Evolutionary conservation across 345 rosid genomes (phyloP).

Genomic region (Gossypium thurberi): DNA sequence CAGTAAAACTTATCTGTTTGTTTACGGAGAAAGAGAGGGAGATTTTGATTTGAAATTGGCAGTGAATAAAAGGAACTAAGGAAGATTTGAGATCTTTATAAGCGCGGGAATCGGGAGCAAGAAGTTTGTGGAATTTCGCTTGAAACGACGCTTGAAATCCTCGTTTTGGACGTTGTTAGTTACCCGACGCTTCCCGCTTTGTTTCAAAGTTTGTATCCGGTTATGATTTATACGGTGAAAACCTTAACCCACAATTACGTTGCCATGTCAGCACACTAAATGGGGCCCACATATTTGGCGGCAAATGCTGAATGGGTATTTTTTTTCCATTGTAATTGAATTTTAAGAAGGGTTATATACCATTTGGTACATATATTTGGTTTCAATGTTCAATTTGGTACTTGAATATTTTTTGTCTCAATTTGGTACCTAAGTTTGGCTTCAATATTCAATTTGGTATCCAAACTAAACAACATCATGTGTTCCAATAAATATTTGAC

Average conservation of each 20-base stretch:
- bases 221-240: neutral
- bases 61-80: neutral
- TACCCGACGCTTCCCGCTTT: neutral
- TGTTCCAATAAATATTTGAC: too few species aligned
- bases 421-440: too few species aligned
- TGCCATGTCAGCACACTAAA: neutral
- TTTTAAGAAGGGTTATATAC: too few species aligned
- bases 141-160: neutral
- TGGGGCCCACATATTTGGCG: neutral
- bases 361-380: too few species aligned
- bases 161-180: neutral
- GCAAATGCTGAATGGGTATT: neutral
- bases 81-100: constrained; percentile 11
- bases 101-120: constrained; percentile 37
- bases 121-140: neutral
- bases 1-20: constrained; percentile 6
- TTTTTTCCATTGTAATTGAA: too few species aligned
- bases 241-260: neutral
- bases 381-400: too few species aligned
- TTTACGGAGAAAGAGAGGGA: neutral
- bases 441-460: too few species aligned
- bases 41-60: constrained; percentile 16
- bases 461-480: too few species aligned
- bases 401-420: too few species aligned
- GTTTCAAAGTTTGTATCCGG: neutral